These are phyloP conservation scores for Saitozyma sp. DNA, from an alignment of 768 basidiomycete species.

Conservation along the genomic window DNA sequence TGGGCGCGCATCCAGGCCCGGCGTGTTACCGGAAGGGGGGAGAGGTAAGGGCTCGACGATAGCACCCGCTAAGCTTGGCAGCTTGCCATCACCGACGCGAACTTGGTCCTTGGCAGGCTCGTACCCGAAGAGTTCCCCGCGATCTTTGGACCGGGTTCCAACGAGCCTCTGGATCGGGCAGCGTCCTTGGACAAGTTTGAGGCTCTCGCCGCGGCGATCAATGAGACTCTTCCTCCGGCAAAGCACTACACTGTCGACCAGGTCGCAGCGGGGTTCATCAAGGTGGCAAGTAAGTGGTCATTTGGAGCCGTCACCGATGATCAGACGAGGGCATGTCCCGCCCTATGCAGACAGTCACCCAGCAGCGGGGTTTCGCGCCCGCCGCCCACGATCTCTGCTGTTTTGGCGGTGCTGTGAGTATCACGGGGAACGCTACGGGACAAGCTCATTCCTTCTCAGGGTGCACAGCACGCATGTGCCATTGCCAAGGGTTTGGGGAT, in stretches of 20 bases:
- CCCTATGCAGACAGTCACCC: constrained; percentile 26
- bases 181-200: constrained; percentile 19
- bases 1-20: constrained; percentile 25
- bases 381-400: constrained; percentile 48
- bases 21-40: constrained; percentile 39
- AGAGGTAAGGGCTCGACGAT: not conserved
- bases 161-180: constrained; percentile 22
- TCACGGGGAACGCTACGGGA: constrained; percentile 50
- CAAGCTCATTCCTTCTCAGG: constrained; percentile 35
- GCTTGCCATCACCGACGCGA: constrained; percentile 46
- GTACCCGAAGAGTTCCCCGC: constrained; percentile 28
- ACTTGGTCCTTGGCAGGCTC: constrained; percentile 38
- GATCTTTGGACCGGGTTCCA: constrained; percentile 31
- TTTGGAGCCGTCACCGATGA: too few species aligned
- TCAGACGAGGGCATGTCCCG: constrained; percentile 23
- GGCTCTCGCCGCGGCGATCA: constrained; percentile 22
- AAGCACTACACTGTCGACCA: constrained; percentile 29
- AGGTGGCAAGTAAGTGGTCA: constrained; percentile 20
- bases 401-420: constrained; percentile 64
- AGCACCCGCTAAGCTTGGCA: too few species aligned
- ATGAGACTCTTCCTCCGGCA: constrained; percentile 23
- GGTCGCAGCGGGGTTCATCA: constrained; percentile 31
- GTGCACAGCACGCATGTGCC: constrained; percentile 90
- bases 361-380: constrained; percentile 29
- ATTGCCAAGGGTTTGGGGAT: constrained; percentile 84